Evolutionary conservation across 768 basidiomycete species (phyloP).

Genomic region (Trametes cubensis): DNA sequence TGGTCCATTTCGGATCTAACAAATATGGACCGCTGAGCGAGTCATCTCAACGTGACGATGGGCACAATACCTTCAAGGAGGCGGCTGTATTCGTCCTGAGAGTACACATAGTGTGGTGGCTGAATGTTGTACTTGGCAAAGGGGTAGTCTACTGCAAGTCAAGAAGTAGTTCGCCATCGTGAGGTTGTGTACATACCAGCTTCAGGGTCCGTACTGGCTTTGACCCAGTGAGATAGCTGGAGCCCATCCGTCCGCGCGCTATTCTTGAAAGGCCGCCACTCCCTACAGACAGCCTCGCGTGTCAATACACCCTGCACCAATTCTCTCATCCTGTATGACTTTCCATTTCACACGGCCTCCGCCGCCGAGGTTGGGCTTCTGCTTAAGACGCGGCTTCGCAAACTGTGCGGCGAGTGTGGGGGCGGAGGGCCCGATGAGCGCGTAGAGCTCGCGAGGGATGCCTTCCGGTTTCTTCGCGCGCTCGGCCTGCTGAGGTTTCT

Average conservation of each 20-base stretch:
- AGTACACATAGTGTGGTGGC: conserved; percentile 66
- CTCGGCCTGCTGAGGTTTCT: conserved; percentile 36
- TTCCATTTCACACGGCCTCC: conserved; percentile 75
- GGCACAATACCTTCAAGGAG: conserved; percentile 63
- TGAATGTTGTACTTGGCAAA: conserved; percentile 86
- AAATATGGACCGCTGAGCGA: background rate
- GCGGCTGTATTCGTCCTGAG: conserved; percentile 85
- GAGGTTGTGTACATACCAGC: conserved; percentile 48
- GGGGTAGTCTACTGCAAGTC: conserved; percentile 56
- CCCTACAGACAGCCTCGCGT: conserved; percentile 50
- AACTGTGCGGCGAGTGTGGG: conserved; percentile 82
- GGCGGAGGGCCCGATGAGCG: conserved; percentile 91
- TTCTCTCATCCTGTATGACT: conserved; percentile 1
- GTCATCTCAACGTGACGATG: background rate
- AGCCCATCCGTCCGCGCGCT: conserved; percentile 66
- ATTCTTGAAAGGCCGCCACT: conserved; percentile 74
- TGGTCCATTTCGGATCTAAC: conserved; percentile 82
- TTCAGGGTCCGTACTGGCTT: conserved; percentile 55
- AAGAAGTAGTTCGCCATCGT: background rate
- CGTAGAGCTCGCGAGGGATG: conserved; percentile 90
- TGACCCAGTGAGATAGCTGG: conserved; percentile 84
- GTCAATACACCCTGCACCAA: background rate
- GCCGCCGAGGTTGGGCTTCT: conserved; percentile 76
- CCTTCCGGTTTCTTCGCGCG: conserved; percentile 77
- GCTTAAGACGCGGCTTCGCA: conserved; percentile 82